A percentile compares a stretch with the other conserved stretches of the same genome.
phyloP scores from a whole-genome alignment of 1,284 basidiomycete genomes.

The Crucibulum cyathiforme region DNA sequence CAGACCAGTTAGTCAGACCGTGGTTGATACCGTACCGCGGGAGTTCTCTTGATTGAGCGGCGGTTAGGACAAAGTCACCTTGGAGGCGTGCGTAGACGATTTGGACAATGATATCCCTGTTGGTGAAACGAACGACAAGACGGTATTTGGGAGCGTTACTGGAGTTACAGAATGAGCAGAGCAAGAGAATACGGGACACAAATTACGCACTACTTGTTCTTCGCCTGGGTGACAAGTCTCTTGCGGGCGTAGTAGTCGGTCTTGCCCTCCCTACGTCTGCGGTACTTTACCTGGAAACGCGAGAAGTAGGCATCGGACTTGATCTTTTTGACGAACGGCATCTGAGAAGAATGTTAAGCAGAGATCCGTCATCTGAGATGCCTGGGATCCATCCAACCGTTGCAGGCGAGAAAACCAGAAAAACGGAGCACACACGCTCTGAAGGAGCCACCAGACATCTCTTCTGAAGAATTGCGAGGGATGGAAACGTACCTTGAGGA shows the following conservation, averaged over 20 bases:
- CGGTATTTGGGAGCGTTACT: slow-evolving; percentile 98
- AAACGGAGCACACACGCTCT: too few relatives aligned
- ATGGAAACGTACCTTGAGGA: slow-evolving; percentile 61
- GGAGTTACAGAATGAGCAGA: slow-evolving; percentile 13
- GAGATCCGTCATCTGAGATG: slow-evolving; percentile 40
- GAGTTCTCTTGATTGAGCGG: slow-evolving; percentile 91
- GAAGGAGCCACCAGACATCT: neutral
- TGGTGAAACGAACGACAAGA: slow-evolving; percentile 97
- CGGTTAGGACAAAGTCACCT: slow-evolving; percentile 92
- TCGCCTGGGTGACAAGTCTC: slow-evolving; percentile 95
- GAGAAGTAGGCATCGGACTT: slow-evolving; percentile 96
- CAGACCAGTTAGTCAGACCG: slow-evolving; percentile 98
- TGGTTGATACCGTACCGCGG: slow-evolving; percentile 97
- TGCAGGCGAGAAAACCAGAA: too few relatives aligned
- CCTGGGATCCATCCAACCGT: slow-evolving; percentile 35
- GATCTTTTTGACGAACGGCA: slow-evolving; percentile 90
- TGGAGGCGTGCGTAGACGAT: slow-evolving; percentile 97
- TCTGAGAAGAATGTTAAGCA: slow-evolving; percentile 47
- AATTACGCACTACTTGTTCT: slow-evolving; percentile 93
- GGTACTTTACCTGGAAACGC: slow-evolving; percentile 97
- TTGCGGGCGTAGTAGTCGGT: slow-evolving; percentile 99
- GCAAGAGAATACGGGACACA: neutral
- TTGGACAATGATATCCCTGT: slow-evolving; percentile 91
- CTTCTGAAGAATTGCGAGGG: neutral
- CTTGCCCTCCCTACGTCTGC: slow-evolving; percentile 95